Evolutionary conservation across 148 eudicot species (phyloP).

Genomic region (Fagopyrum tataricum): DNA sequence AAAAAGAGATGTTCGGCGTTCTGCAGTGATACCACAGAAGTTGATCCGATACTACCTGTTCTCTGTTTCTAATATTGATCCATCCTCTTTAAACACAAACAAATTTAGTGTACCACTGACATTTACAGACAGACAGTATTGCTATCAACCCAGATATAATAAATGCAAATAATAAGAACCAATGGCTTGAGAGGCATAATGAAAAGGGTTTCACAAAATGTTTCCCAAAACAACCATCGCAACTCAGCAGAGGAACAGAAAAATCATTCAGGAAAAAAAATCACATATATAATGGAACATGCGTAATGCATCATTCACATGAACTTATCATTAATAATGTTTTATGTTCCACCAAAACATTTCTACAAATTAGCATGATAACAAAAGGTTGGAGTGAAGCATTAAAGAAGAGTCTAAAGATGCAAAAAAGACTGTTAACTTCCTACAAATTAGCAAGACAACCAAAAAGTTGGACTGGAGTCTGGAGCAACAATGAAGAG

Average conservation of each 20-base stretch:
- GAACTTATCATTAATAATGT: too few species aligned
- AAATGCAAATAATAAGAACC: not conserved
- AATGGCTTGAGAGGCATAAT: constrained; percentile 6
- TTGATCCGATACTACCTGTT: constrained; percentile 55
- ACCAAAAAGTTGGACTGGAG: not conserved
- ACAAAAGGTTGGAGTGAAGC: too few species aligned
- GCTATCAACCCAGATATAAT: not conserved
- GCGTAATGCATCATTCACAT: not conserved
- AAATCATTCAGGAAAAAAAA: not conserved
- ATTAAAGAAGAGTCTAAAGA: not conserved
- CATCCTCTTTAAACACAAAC: constrained; percentile 20
- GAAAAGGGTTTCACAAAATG: not conserved
- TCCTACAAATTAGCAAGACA: not conserved
- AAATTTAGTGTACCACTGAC: constrained; percentile 8
- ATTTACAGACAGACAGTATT: constrained; percentile 7
- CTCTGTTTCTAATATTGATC: constrained; percentile 39
- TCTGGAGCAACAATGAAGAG: not conserved
- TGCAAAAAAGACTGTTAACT: not conserved
- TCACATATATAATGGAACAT: not conserved
- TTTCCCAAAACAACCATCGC: too few species aligned
- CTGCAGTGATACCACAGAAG: constrained; percentile 52
- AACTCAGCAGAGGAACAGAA: not conserved
- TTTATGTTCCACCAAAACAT: too few species aligned
- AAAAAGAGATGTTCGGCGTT: constrained; percentile 48
- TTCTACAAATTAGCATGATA: too few species aligned